Evolutionary conservation across 352 stramenopile species (phyloP).

Genomic region (Pythium biforme): DNA sequence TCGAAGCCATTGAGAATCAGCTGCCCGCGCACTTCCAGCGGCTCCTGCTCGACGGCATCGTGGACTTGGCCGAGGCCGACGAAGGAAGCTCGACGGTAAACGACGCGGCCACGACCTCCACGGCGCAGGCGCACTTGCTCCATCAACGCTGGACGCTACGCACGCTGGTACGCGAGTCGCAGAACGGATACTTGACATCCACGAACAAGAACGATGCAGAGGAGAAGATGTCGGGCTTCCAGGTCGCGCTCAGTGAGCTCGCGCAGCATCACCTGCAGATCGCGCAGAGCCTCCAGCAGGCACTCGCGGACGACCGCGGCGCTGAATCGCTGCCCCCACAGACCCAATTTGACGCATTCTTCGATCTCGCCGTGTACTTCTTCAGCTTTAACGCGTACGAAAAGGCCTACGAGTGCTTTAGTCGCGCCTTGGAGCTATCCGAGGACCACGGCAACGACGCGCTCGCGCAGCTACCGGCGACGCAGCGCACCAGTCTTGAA

Average conservation of each 20-base stretch:
- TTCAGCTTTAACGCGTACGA: slow-evolving; percentile 77
- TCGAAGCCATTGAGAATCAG: slow-evolving; percentile 52
- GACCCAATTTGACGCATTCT: slow-evolving; percentile 60
- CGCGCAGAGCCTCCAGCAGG: slow-evolving; percentile 56
- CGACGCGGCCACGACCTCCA: slow-evolving; percentile 20
- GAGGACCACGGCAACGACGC: slow-evolving; percentile 26
- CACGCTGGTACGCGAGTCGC: slow-evolving; percentile 61
- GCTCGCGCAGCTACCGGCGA: not conserved
- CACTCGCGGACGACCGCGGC: slow-evolving; percentile 39
- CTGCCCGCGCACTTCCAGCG: slow-evolving; percentile 79
- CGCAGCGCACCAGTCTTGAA: slow-evolving; percentile 41
- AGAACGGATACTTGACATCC: slow-evolving; percentile 70
- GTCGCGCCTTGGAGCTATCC: slow-evolving; percentile 51
- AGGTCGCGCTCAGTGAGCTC: slow-evolving; percentile 67
- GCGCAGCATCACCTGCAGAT: slow-evolving; percentile 57
- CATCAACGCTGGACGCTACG: slow-evolving; percentile 81
- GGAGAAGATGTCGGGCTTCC: slow-evolving; percentile 59
- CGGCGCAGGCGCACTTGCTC: slow-evolving; percentile 55
- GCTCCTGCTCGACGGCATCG: slow-evolving; percentile 77
- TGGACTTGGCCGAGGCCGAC: slow-evolving; percentile 57
- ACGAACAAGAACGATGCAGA: slow-evolving; percentile 66
- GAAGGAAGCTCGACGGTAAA: not conserved
- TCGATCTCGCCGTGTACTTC: slow-evolving; percentile 69
- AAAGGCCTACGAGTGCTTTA: slow-evolving; percentile 77
- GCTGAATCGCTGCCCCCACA: slow-evolving; percentile 35